Evolutionary conservation across 2,329 filamentous ascomycete species (phyloP), one percentile per base, ranked within the genome.

Genomic region (Ophiocordyceps polyrhachis-furcata): DNA sequence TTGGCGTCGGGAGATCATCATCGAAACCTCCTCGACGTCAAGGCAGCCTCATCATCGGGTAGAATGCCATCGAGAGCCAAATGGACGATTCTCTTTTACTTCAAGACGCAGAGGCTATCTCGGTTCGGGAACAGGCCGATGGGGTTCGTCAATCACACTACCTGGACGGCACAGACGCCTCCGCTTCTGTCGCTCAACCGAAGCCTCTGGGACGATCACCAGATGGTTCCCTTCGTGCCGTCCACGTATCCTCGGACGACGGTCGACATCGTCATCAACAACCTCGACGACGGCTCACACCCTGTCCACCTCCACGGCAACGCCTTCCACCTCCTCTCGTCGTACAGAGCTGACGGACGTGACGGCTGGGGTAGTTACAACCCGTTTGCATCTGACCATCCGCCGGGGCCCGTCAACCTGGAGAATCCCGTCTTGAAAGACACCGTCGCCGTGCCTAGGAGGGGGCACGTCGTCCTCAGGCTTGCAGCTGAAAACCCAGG

Each of bases 251-350:
- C 44, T 1, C 48, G 51, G 8, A 44, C 20, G 2, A 42, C 49
- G 5, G 50, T 59, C 8, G 56, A 56, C 43, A 47, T 60, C 13
- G 48, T 58, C 29, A 54, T 60, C 17, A 60, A 58, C 49, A 61
- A 59, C 31, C 50, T 59, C 8, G 58, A 61, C 32, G 58, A 60
- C 41, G 56, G 57, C 2, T 49, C 52, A 14, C 58, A 60, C 21
- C 58, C 56, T 0, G 52, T 60, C 21, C 74, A 80, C 56, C 58
- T 80, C 1, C 77, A 79, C 55, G 72, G 72, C 0, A 65, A 74
- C 53, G 62, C 62, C 43, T 73, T 76, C 55, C 67, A 71, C 47
- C 60, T 70, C 8, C 43, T 60, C 21, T 49, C 52, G 1, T 51
- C 52, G 0, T 51, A 46, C 19, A 38, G 49, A 12, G 49, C 51